Evolutionary conservation across 495 filamentous ascomycete species (phyloP), one percentile per base, ranked within the genome.

Genomic region (Aspergillus sclerotiicarbonarius): DNA sequence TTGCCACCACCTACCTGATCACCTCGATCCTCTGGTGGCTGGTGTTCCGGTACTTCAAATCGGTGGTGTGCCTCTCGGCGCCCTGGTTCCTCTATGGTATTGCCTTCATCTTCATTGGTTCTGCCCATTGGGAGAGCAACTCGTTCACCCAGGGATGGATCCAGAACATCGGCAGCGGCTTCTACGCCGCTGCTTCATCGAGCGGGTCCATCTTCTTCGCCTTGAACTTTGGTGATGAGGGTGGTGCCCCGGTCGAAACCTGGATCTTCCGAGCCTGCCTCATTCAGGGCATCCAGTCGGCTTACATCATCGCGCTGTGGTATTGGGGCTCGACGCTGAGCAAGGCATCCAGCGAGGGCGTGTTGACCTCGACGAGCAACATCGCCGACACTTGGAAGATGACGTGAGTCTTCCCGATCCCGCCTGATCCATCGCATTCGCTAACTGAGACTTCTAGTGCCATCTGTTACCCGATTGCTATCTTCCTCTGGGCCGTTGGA

Each of bases 31-130:
- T 81, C 9, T 90, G 87, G 87, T 89, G 85, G 84, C 68, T 76
- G 25, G 61, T 84, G 47, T 88, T 87, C 73, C 80, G 87, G 7
- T 75, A 73, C 46, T 75, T 83, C 66, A 82, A 84, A 63, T 83
- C 84, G 0, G 75, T 84, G n/a, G 82, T 81, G 33, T 78, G 80
- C 21, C 74, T 89, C 0, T 80, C 80, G 2, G 64, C 76, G 1
- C 74, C 86, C n/a, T 90, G 84, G 79, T 66, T 85, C 67, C 76
- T 88, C 61, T 90, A 86, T 57, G 86, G 83, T 5, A 53, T 81
- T 0, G 86, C 85, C 7, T 89, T 90, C 70, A 70, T 88, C 50
- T 63, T 89, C 6, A 80, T 90, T 39, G 87, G 86, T 6, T 63
- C 87, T 18, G 82, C 85, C n/a, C 85, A 85, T n/a, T 82, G 82